Percentiles rank a stretch among this genome's conserved stretches.
These are phyloP conservation scores for Ganoderma leucocontextum DNA, from an alignment of 1,284 basidiomycete species.

Conservation along the genomic window DNA sequence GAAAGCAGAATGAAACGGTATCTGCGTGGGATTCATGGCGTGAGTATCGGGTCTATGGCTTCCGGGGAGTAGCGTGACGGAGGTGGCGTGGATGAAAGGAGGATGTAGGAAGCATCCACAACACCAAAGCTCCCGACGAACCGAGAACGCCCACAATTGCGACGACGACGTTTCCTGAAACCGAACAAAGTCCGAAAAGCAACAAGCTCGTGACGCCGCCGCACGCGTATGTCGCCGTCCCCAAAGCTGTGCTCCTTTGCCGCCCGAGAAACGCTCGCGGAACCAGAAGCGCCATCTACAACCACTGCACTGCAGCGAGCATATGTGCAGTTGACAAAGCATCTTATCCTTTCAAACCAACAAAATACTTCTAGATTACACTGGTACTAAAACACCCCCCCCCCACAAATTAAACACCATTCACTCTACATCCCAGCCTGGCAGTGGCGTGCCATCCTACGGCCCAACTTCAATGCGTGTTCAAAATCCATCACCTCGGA, in stretches of 20 bases:
- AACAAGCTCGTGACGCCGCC: slow-evolving; percentile 11
- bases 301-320: too few species aligned
- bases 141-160: background rate
- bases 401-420: too few species aligned
- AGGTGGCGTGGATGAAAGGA: background rate
- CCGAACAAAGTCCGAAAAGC: background rate
- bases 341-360: too few species aligned
- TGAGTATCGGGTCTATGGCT: background rate
- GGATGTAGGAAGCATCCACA: background rate
- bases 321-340: too few species aligned
- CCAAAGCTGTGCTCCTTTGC: background rate
- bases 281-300: background rate
- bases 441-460: too few species aligned
- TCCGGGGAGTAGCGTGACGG: background rate
- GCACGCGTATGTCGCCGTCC: background rate
- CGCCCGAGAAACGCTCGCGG: slow-evolving; percentile 3
- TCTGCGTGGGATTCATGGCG: slow-evolving; percentile 4
- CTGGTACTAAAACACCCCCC: too few species aligned
- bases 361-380: too few species aligned
- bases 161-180: too few species aligned
- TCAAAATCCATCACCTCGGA: background rate
- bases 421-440: too few species aligned
- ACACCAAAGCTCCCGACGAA: background rate
- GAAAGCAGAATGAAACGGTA: background rate
- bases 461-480: background rate